Conservation (phyloP, 371 early-diverging fungal genomes). For the Zychaea mexicana region DNA sequence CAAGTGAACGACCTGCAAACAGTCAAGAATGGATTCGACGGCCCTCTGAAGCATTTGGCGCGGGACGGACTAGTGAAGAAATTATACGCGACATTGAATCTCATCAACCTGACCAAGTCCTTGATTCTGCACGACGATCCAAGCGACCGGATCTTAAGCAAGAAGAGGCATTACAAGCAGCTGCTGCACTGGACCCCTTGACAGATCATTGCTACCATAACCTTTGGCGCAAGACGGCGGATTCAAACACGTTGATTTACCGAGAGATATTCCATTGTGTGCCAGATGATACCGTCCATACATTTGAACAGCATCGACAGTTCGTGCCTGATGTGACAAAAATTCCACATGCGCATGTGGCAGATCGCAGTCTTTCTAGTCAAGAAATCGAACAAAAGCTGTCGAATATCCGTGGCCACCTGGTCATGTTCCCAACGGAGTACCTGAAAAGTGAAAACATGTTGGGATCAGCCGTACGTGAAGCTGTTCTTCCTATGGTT, state of each 20-base stretch:
- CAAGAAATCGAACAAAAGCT: constrained; percentile 44
- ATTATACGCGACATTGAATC: constrained; percentile 21
- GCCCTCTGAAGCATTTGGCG: background rate
- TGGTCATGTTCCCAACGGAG: constrained; percentile 72
- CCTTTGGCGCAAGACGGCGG: constrained; percentile 69
- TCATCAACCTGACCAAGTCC: constrained; percentile 24
- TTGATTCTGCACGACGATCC: constrained; percentile 29
- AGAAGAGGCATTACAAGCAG: constrained; percentile 7
- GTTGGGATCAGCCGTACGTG: constrained; percentile 13
- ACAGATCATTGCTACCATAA: constrained; percentile 59
- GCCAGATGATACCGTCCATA: constrained; percentile 80
- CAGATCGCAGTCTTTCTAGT: constrained; percentile 40
- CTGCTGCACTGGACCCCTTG: constrained; percentile 72
- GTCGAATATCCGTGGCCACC: constrained; percentile 55
- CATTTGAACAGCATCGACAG: constrained; percentile 62
- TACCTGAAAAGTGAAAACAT: constrained; percentile 33
- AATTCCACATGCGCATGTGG: constrained; percentile 61
- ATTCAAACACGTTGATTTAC: constrained; percentile 69
- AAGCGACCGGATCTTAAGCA: constrained; percentile 9
- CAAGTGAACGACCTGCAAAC: background rate
- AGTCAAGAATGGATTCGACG: background rate
- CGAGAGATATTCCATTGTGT: constrained; percentile 84
- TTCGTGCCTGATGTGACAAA: constrained; percentile 61
- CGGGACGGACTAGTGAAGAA: constrained; percentile 20
- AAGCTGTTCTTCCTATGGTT: constrained; percentile 20